Evolutionary conservation across 331 rosid species (phyloP), one percentile per base, ranked within the genome.

Genomic region (Saraca asoca): DNA sequence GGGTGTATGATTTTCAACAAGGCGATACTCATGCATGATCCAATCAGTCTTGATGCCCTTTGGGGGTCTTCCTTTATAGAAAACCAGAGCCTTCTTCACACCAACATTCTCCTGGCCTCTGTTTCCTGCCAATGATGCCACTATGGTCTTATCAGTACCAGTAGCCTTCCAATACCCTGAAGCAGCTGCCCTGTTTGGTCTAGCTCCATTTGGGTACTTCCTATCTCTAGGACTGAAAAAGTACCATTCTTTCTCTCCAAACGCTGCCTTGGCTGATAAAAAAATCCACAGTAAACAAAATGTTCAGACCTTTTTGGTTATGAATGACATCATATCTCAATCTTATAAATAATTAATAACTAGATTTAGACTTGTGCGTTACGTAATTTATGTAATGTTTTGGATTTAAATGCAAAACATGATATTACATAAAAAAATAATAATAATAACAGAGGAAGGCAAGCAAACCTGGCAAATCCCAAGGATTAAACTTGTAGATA

Each of bases 21-120:
- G 87, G 62, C 93, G 93, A 72, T 80, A 85, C 18, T 85, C 91
- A 45, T 85, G 91, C 91, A 85, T 85, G 75, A 85, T 85, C 91
- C 93, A 87, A 51, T 87, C 81, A 43, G 93, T 81, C 39, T 87
- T 87, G 43, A 84, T 41, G 18, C 91, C 91, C 58, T 82, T 85
- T 6, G 91, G 88, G 7, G 91, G 88, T 34, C 72, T 82, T 35
- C 91, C 91, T 64, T 55, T 55, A 75, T 85, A 85, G 59, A 85
- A 85, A 0, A 85, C 91, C 14, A 85, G 80, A 35, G 91, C 87
- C 41, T 85, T 85, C 68, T 82, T 85, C 5, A 85, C 84, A 52
- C 91, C 91, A 75, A 80, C 48, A 59, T 12, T 66, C 9, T 74
- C 73, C 12, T 55, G 81, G 15, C 55, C 7, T 19, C 67, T 42